These are phyloP conservation scores for Leishmania aethiopica DNA, from an alignment of 208 protist species.

Conservation along the genomic window DNA sequence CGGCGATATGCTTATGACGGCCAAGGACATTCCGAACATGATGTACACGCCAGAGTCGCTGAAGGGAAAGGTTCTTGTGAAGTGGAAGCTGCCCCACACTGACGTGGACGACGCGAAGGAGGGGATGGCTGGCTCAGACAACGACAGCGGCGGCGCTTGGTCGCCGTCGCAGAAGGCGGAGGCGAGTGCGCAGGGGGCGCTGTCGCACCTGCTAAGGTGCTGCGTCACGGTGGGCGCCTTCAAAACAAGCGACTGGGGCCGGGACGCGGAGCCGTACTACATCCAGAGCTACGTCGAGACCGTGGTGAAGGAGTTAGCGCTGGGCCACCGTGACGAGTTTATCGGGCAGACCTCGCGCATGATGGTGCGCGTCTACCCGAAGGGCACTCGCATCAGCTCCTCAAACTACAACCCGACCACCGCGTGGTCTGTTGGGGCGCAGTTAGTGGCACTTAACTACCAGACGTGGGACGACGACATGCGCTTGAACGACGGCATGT, in stretches of 20 bases:
- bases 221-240: slow-evolving; percentile 52
- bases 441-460: slow-evolving; percentile 93
- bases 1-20: slow-evolving; percentile 50
- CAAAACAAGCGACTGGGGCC: slow-evolving; percentile 53
- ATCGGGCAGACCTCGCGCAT: slow-evolving; percentile 58
- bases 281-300: slow-evolving; percentile 63
- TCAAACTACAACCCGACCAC: slow-evolving; percentile 93
- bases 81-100: slow-evolving; percentile 52
- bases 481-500: slow-evolving; percentile 87
- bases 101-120: slow-evolving; percentile 33
- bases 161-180: neutral
- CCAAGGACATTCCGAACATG: slow-evolving; percentile 36
- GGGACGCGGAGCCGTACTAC: slow-evolving; percentile 48
- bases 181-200: slow-evolving; percentile 18
- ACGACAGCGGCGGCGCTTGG: neutral
- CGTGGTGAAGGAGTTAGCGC: slow-evolving; percentile 46
- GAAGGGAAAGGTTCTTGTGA: slow-evolving; percentile 63
- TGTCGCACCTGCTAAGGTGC: slow-evolving; percentile 30
- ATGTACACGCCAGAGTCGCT: slow-evolving; percentile 54
- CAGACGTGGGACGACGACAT: slow-evolving; percentile 75
- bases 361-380: slow-evolving; percentile 93
- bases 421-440: slow-evolving; percentile 80
- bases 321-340: slow-evolving; percentile 29
- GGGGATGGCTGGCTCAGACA: slow-evolving; percentile 10
- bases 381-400: slow-evolving; percentile 84